Percentiles rank a stretch among this genome's conserved stretches.
These are phyloP conservation scores for Castanospermum australe DNA, from an alignment of 306 rosid species.

Conservation along the genomic window DNA sequence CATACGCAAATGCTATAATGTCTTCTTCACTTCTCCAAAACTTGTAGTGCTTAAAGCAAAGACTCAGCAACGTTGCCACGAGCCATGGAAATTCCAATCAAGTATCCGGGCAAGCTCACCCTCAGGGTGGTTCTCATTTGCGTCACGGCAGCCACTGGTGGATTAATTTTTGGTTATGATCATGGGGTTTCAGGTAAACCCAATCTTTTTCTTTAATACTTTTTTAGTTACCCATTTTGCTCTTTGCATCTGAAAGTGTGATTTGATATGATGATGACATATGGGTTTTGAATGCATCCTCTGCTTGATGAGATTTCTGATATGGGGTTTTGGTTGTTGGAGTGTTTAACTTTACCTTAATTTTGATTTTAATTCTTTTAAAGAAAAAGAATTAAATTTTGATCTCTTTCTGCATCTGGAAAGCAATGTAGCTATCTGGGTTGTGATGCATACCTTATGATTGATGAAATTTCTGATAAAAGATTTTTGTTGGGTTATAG, in stretches of 20 bases:
- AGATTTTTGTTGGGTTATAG: conserved; percentile 26
- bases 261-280: not conserved
- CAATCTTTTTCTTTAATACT: not conserved
- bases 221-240: not conserved
- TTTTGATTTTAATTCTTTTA: not conserved
- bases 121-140: conserved; percentile 53
- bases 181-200: conserved; percentile 76
- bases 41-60: not conserved
- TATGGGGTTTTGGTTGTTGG: not conserved
- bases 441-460: not conserved
- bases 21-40: not conserved
- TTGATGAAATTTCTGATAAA: conserved; percentile 8
- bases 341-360: not conserved
- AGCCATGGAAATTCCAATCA: conserved; percentile 5
- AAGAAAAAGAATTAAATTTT: not conserved
- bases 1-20: not conserved
- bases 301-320: not conserved
- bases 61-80: not conserved
- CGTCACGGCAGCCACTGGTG: conserved; percentile 66
- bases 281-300: not conserved
- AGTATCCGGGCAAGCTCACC: conserved; percentile 60
- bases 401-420: not conserved
- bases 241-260: not conserved
- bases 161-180: conserved; percentile 82
- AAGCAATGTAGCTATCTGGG: not conserved